Conservation (phyloP, 1,284 basidiomycete species). For the Schizophyllum commune region DNA sequence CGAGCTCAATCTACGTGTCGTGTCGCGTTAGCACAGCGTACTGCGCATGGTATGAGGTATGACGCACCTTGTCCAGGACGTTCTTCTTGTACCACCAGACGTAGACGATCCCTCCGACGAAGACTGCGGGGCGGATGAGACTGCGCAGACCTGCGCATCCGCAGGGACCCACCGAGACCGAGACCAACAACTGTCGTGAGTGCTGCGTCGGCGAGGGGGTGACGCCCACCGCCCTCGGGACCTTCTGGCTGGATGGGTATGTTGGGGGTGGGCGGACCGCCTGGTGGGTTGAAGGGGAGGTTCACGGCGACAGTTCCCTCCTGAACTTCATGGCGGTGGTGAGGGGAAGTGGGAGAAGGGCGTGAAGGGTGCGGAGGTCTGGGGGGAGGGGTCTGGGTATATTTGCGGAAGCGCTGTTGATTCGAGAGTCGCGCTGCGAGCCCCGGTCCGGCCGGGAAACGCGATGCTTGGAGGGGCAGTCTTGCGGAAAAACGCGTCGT, state of each 20-base stretch:
- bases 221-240: constrained; percentile 7
- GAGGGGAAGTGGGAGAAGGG: constrained; percentile 10
- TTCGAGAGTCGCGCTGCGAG: no score
- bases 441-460: no score
- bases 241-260: not conserved
- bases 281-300: constrained; percentile 34
- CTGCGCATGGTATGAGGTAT: constrained; percentile 6
- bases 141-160: not conserved
- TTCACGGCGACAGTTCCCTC: constrained; percentile 28
- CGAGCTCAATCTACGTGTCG: constrained; percentile 52
- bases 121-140: constrained; percentile 33
- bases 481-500: no score
- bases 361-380: not conserved
- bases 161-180: constrained; percentile 38
- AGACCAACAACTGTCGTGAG: constrained; percentile 55
- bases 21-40: constrained; percentile 9
- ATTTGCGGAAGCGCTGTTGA: no score
- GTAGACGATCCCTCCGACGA: constrained; percentile 66
- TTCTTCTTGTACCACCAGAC: constrained; percentile 74
- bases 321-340: constrained; percentile 29
- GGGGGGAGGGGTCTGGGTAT: no score
- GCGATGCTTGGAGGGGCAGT: no score
- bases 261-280: constrained; percentile 13
- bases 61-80: constrained; percentile 64
- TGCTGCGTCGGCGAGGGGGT: constrained; percentile 39